Base-by-base conservation (phyloP, 768 basidiomycete genomes). In the Boletus rubescentipes region DNA sequence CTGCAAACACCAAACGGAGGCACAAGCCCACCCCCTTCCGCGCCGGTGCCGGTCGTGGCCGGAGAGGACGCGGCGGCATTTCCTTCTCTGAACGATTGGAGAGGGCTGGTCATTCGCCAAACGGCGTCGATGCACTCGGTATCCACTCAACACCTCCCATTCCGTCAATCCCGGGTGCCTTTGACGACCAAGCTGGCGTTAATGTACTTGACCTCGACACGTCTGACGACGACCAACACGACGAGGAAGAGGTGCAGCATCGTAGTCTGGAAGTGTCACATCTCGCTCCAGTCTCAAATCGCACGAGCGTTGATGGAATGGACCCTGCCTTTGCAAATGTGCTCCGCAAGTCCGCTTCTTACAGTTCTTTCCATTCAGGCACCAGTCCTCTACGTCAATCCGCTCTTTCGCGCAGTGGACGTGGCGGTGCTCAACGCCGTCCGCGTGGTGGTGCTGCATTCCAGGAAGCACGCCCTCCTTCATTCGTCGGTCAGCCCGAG, bases 281-380 rank as follows among this genome's bases (percentile, higher is more conserved):
- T 10, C 67, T 70, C 35, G 65, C 73, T 36, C 62, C 69, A 12
- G 70, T 66, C 9, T 86, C 85, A 4, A 87, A 88, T 61, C 77
- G 85, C 34, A 81, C 81, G 7, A 89, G 86, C 61, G 80, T 91
- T 5, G 90, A 93, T 51, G 91, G 90, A 40, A 90, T 94, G 87
- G 92, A 93, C 57, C 92, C 93, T 10, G 79, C 74, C 1, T 94
- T 91, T 63, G 90, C 91, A 49, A 89, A 89, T 54, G 78, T 91
- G 14, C 81, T 93, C 41, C 82, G 82, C 51, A 84, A 85, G 37
- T 71, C 79, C 5, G 69, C 72, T 0, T 77, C 73, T 18, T 67
- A 72, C 43, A 73, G 71, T 37, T 74, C 77, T 3, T 44, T 78
- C n/a, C 69, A 67, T 3, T 78, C 79, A 32, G 66, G 75, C 51